Conservation (phyloP, 768 basidiomycete genomes). For the Neoboletus brunneissimus region DNA sequence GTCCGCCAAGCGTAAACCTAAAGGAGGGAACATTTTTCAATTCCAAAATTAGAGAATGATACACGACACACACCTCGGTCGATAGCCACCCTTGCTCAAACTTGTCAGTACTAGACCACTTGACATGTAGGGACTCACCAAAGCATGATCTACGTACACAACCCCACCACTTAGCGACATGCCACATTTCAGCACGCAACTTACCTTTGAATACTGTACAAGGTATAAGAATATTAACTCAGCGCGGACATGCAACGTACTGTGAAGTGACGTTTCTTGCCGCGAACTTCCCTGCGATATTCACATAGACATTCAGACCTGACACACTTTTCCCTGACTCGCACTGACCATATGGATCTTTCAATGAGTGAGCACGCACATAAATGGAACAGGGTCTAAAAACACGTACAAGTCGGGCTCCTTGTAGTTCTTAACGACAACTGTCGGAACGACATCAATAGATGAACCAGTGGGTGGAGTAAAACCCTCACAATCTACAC, state of each 20-base stretch:
- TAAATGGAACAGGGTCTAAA: background rate
- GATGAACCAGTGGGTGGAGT: background rate
- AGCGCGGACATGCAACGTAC: constrained; percentile 39
- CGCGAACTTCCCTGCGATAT: constrained; percentile 79
- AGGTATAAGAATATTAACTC: constrained; percentile 1
- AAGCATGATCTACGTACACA: constrained; percentile 68
- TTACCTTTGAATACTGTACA: constrained; percentile 73
- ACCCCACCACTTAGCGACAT: constrained; percentile 5
- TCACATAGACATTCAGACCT: constrained; percentile 23
- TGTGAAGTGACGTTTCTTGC: constrained; percentile 80
- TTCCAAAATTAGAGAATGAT: background rate
- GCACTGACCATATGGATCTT: constrained; percentile 78
- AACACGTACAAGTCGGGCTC: constrained; percentile 73
- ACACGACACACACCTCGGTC: constrained; percentile 61
- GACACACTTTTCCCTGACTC: constrained; percentile 24
- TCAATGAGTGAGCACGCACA: constrained; percentile 1
- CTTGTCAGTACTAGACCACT: background rate
- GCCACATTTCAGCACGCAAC: constrained; percentile 9
- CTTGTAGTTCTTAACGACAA: constrained; percentile 68
- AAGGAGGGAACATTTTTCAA: background rate
- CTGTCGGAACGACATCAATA: constrained; percentile 34
- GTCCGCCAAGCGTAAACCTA: constrained; percentile 85
- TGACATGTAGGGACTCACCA: constrained; percentile 49
- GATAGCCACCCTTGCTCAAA: constrained; percentile 77
- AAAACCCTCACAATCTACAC: constrained; percentile 64